These are phyloP conservation scores for Rhododendron griersonianum DNA, from an alignment of 148 eudicot species.

Conservation along the genomic window DNA sequence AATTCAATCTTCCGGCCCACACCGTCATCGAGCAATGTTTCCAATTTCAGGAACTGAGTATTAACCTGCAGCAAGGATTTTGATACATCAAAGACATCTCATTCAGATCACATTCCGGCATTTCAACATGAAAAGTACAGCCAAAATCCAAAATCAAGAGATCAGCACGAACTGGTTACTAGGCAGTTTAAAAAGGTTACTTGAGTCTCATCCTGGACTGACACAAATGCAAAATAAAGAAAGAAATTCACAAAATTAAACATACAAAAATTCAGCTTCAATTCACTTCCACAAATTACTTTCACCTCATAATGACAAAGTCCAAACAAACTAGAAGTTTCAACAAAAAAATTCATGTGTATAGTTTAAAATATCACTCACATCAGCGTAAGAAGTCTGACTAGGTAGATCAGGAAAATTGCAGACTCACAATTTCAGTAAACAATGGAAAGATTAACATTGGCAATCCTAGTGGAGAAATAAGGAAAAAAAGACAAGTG, in stretches of 20 bases:
- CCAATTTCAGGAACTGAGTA: constrained; percentile 89
- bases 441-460: neutral
- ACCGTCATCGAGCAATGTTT: constrained; percentile 78
- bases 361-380: neutral
- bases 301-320: neutral
- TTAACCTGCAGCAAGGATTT: constrained; percentile 55
- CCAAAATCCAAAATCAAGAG: neutral
- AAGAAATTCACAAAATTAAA: neutral
- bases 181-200: neutral
- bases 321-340: neutral
- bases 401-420: neutral
- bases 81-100: constrained; percentile 10
- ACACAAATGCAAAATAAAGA: neutral
- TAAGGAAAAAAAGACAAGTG: no score
- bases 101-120: neutral
- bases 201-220: neutral
- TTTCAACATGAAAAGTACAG: neutral
- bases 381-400: neutral
- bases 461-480: neutral
- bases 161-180: neutral
- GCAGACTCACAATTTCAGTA: neutral
- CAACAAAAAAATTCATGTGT: neutral
- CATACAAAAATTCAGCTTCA: neutral
- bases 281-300: neutral
- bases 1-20: constrained; percentile 67